Conservation (phyloP, 2,329 filamentous ascomycete genomes). For the Stachybotrys echinatus region DNA sequence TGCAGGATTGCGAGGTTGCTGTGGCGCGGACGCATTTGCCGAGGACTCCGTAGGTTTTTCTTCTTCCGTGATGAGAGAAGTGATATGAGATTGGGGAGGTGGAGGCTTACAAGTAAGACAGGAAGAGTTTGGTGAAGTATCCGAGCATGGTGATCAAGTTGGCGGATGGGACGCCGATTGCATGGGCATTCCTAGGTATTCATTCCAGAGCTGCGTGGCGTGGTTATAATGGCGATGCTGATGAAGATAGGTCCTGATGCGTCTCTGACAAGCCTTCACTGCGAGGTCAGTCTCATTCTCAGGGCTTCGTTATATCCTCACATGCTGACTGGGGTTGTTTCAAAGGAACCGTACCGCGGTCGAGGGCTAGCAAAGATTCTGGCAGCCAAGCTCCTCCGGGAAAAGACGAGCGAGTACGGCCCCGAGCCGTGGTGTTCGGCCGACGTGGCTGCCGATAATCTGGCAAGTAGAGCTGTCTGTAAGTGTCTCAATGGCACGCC, state of each 20-base stretch:
- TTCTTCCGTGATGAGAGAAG: background rate
- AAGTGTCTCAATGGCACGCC: slow-evolving; percentile 52
- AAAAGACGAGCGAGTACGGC: slow-evolving; percentile 39
- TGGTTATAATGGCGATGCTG: background rate
- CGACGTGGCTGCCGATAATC: slow-evolving; percentile 58
- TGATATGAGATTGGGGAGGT: background rate
- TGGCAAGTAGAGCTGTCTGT: slow-evolving; percentile 56
- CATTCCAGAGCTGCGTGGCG: background rate
- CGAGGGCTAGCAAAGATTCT: slow-evolving; percentile 59
- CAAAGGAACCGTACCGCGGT: slow-evolving; percentile 48
- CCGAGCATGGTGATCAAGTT: slow-evolving; percentile 43
- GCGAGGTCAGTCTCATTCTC: slow-evolving; percentile 35
- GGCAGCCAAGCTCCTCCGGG: slow-evolving; percentile 50
- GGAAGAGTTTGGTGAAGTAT: slow-evolving; percentile 35
- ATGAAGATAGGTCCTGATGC: slow-evolving; percentile 47
- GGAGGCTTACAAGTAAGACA: slow-evolving; percentile 10
- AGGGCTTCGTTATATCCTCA: background rate
- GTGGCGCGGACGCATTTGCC: slow-evolving; percentile 50
- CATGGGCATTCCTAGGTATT: slow-evolving; percentile 58
- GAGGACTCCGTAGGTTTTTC: slow-evolving; percentile 40
- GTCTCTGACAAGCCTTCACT: slow-evolving; percentile 56
- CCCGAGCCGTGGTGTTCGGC: slow-evolving; percentile 52
- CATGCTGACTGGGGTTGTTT: background rate
- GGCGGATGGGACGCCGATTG: slow-evolving; percentile 43
- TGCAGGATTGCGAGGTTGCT: slow-evolving; percentile 52